These are phyloP conservation scores for Phytophthora cactorum DNA, from an alignment of 352 stramenopile genomes.

Conservation along the genomic window DNA sequence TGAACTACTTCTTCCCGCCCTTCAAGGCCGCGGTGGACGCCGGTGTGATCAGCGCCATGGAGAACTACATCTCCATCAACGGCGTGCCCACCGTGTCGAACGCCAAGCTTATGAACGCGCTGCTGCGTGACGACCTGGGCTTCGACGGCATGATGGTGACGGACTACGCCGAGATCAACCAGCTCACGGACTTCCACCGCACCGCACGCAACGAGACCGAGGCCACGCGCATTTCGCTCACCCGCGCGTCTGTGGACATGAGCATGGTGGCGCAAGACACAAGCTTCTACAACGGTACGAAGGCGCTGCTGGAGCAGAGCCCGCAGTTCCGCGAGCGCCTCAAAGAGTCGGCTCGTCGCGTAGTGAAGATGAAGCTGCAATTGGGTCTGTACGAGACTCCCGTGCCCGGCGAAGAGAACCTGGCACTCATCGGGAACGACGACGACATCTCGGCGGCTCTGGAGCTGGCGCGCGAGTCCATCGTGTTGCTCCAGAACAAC, in stretches of 20 bases:
- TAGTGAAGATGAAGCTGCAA: slow-evolving; percentile 72
- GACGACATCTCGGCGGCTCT: slow-evolving; percentile 54
- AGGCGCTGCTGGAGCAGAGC: slow-evolving; percentile 45
- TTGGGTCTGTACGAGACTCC: slow-evolving; percentile 67
- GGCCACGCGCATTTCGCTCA: slow-evolving; percentile 65
- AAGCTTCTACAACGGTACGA: slow-evolving; percentile 49
- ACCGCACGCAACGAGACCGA: slow-evolving; percentile 42
- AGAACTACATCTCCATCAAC: slow-evolving; percentile 92
- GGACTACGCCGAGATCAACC: slow-evolving; percentile 91
- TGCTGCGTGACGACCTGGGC: slow-evolving; percentile 76
- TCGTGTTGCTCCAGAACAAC: slow-evolving; percentile 33
- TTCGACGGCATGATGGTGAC: slow-evolving; percentile 91
- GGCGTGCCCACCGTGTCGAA: slow-evolving; percentile 87
- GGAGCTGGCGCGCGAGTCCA: slow-evolving; percentile 48
- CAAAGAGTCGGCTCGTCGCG: slow-evolving; percentile 53
- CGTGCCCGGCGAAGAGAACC: slow-evolving; percentile 47
- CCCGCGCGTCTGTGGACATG: slow-evolving; percentile 85
- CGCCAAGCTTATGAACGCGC: slow-evolving; percentile 59
- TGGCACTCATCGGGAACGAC: slow-evolving; percentile 46
- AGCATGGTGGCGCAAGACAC: slow-evolving; percentile 77
- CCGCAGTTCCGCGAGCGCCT: slow-evolving; percentile 44
- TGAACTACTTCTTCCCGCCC: slow-evolving; percentile 76
- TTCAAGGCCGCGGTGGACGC: slow-evolving; percentile 76
- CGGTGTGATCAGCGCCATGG: slow-evolving; percentile 86
- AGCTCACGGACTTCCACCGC: slow-evolving; percentile 65